phyloP scores from a whole-genome alignment of 306 rosid genomes.

The Ceratonia siliqua region DNA sequence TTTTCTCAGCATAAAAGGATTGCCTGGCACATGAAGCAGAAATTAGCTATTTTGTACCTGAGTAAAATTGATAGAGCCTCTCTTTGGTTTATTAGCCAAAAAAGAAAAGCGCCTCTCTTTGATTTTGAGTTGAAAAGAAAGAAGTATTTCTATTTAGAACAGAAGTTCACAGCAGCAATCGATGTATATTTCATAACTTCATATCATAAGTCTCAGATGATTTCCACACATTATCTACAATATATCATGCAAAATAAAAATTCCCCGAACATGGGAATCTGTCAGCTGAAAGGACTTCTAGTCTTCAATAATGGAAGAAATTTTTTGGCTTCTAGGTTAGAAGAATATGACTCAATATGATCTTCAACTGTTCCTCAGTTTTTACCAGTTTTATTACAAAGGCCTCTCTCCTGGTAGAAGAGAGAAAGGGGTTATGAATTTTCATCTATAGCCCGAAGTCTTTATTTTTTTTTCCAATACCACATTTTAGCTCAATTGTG shows the following conservation, averaged over 20 bases:
- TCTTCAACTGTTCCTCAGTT: neutral
- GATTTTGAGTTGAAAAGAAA: neutral
- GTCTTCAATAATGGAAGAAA: neutral
- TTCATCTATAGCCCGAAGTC: neutral
- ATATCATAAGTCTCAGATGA: too few relatives aligned
- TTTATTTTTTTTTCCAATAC: neutral
- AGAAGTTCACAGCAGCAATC: neutral
- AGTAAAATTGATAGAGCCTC: too few relatives aligned
- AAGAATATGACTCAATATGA: neutral
- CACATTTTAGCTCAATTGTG: neutral
- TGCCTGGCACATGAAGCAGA: neutral
- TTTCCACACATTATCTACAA: neutral
- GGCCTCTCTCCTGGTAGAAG: neutral
- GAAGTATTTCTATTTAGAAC: neutral
- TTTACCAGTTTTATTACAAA: neutral
- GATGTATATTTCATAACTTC: too few relatives aligned
- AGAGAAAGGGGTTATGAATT: neutral
- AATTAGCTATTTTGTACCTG: neutral
- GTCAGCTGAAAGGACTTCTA: neutral
- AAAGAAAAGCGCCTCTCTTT: neutral
- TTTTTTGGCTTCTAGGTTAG: neutral
- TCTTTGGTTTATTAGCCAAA: too few relatives aligned
- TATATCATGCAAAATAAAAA: neutral
- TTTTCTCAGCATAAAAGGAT: neutral
- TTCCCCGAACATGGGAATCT: neutral